Evolutionary conservation across 2,329 filamentous ascomycete genomes (phyloP).

Genomic region (Gliomastix tumulicola): DNA sequence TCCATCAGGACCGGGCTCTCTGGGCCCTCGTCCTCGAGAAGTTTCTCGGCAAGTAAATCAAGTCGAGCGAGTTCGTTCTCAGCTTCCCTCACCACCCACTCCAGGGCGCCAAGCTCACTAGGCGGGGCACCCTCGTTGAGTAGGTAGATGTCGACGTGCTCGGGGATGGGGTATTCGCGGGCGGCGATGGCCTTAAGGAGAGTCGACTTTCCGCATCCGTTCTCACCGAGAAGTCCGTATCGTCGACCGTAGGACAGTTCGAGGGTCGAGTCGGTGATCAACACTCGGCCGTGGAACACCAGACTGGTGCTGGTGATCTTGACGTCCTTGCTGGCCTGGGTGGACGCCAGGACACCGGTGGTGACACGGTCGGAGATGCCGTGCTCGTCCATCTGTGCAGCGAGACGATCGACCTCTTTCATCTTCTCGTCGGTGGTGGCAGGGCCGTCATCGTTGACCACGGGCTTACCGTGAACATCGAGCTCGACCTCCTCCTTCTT

Average conservation of each 20-base stretch:
- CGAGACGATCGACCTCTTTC: conserved; percentile 78
- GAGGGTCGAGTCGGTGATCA: conserved; percentile 88
- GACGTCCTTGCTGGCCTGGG: conserved; percentile 80
- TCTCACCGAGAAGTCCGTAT: conserved; percentile 94
- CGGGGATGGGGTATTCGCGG: conserved; percentile 92
- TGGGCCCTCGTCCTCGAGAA: conserved; percentile 86
- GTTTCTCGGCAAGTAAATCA: conserved; percentile 80
- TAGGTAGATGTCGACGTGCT: conserved; percentile 96
- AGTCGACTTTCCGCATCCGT: conserved; percentile 99
- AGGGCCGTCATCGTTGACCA: conserved; percentile 56
- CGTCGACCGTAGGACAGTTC: conserved; percentile 89
- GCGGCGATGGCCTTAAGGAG: conserved; percentile 88
- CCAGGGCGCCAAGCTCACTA: conserved; percentile 80
- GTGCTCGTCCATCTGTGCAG: conserved; percentile 90
- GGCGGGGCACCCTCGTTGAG: conserved; percentile 94
- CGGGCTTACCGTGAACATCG: conserved; percentile 53
- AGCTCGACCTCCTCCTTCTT: conserved; percentile 65
- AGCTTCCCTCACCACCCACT: conserved; percentile 95
- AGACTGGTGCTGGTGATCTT: conserved; percentile 92
- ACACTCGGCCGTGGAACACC: conserved; percentile 95
- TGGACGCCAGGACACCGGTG: conserved; percentile 88
- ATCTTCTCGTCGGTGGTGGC: conserved; percentile 67
- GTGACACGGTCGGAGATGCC: conserved; percentile 97
- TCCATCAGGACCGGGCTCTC: conserved; percentile 88
- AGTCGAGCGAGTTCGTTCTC: conserved; percentile 87